Evolutionary conservation across 257 asterid species (phyloP).

Genomic region (Solanum arcanum): DNA sequence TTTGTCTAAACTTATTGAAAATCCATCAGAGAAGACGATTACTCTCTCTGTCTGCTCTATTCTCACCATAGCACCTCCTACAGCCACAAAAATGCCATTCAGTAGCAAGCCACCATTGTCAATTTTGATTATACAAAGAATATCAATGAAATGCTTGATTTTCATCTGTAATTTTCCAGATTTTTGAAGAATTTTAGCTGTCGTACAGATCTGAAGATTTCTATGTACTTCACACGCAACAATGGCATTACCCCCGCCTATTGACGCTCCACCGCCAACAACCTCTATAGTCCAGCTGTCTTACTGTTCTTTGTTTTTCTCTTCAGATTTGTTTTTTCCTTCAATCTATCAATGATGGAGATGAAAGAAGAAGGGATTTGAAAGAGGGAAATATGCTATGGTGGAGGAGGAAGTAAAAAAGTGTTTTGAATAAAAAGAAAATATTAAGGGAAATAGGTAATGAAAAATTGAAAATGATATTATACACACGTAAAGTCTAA

Average conservation of each 20-base stretch:
- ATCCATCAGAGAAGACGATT: not conserved
- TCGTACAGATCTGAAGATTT: not conserved
- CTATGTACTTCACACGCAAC: not conserved
- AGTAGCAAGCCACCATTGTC: not conserved
- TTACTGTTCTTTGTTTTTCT: not conserved
- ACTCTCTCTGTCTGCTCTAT: not conserved
- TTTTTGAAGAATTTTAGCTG: not conserved
- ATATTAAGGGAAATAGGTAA: not conserved
- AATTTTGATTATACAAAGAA: not conserved
- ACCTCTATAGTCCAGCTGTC: not conserved
- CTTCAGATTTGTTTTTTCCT: not conserved
- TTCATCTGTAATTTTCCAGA: not conserved
- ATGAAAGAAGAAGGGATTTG: not conserved
- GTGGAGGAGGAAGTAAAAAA: not conserved
- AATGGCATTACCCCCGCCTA: not conserved
- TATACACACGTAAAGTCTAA: not conserved
- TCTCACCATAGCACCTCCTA: not conserved
- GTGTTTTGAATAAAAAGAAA: not conserved
- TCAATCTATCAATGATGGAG: not conserved
- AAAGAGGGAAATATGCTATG: not conserved
- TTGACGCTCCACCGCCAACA: not conserved
- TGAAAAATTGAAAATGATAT: not conserved
- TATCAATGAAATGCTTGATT: not conserved
- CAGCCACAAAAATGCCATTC: not conserved
- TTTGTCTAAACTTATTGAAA: not conserved